phyloP scores from a whole-genome alignment of 805 yeast genomes.

The Ogataea allantospora region DNA sequence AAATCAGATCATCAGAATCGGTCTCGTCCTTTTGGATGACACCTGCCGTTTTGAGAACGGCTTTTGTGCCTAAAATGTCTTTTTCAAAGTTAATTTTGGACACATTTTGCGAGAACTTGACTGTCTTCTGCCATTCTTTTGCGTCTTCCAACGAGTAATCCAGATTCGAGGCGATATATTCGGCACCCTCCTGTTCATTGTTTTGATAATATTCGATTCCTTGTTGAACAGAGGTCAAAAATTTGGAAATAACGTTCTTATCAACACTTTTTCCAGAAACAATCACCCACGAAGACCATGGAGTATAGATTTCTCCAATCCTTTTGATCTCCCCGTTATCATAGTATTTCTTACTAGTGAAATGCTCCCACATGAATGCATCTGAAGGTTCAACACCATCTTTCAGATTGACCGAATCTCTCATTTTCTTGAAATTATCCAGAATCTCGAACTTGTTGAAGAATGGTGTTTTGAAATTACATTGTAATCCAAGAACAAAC shows the following conservation, averaged over 20 bases:
- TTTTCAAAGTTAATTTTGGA: conserved; percentile 48
- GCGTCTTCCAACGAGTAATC: conserved; percentile 82
- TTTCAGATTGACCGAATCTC: conserved; percentile 72
- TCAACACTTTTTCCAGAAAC: conserved; percentile 46
- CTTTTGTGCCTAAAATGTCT: conserved; percentile 55
- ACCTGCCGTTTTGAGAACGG: conserved; percentile 61
- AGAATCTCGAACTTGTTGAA: conserved; percentile 54
- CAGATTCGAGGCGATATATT: conserved; percentile 61
- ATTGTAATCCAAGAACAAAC: conserved; percentile 69
- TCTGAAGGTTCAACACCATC: conserved; percentile 52
- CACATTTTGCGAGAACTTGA: conserved; percentile 51
- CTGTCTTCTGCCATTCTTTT: conserved; percentile 77
- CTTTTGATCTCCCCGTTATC: conserved; percentile 76
- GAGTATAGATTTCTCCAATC: conserved; percentile 87
- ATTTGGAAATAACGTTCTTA: conserved; percentile 31
- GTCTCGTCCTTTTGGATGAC: conserved; percentile 36
- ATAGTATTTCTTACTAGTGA: conserved; percentile 83
- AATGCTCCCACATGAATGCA: conserved; percentile 95
- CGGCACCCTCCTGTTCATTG: conserved; percentile 63
- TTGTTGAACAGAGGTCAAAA: conserved; percentile 54
- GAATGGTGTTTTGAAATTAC: conserved; percentile 52
- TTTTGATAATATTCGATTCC: conserved; percentile 67
- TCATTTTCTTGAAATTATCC: conserved; percentile 67
- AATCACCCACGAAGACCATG: conserved; percentile 96
- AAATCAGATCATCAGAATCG: conserved; percentile 20